Percentiles rank a stretch among this genome's conserved stretches.
phyloP scores from a whole-genome alignment of 208 protist genomes.

The Crithidia brevicula region DNA sequence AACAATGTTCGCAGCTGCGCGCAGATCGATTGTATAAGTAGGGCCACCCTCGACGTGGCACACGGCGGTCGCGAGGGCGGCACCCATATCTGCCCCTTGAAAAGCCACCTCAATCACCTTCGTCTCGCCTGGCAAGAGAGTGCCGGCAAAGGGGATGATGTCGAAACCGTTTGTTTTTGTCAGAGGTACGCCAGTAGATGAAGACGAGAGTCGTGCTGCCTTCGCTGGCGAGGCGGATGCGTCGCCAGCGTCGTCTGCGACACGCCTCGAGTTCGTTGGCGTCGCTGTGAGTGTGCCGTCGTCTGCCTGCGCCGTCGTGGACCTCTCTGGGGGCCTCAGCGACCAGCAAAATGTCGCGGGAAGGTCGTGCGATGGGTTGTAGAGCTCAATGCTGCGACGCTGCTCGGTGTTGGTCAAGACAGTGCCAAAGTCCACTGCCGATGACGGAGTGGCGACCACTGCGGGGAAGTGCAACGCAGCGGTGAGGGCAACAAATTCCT shows the following conservation, averaged over 20 bases:
- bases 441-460: constrained; percentile 68
- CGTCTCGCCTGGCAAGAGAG: constrained; percentile 81
- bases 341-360: constrained; percentile 82
- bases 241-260: constrained; percentile 42
- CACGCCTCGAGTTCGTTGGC: background rate
- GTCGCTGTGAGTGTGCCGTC: background rate
- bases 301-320: background rate
- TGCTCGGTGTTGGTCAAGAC: constrained; percentile 93
- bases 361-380: constrained; percentile 80
- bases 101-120: constrained; percentile 91
- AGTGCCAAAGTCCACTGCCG: constrained; percentile 91
- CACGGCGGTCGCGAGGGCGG: constrained; percentile 60
- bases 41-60: constrained; percentile 94
- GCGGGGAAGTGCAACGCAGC: constrained; percentile 91
- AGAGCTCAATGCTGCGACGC: constrained; percentile 67
- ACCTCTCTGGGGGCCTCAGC: constrained; percentile 31
- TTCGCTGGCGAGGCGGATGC: no score
- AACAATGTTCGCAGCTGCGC: constrained; percentile 76
- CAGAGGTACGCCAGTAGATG: constrained; percentile 16
- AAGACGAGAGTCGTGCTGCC: no score
- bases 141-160: constrained; percentile 93
- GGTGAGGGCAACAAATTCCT: constrained; percentile 78
- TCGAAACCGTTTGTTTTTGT: constrained; percentile 82
- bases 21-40: constrained; percentile 83
- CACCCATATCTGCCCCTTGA: constrained; percentile 34